Evolutionary conservation across 805 yeast genomes (phyloP), one percentile per base, ranked within the genome.

Genomic region (Yueomyces sp.): DNA sequence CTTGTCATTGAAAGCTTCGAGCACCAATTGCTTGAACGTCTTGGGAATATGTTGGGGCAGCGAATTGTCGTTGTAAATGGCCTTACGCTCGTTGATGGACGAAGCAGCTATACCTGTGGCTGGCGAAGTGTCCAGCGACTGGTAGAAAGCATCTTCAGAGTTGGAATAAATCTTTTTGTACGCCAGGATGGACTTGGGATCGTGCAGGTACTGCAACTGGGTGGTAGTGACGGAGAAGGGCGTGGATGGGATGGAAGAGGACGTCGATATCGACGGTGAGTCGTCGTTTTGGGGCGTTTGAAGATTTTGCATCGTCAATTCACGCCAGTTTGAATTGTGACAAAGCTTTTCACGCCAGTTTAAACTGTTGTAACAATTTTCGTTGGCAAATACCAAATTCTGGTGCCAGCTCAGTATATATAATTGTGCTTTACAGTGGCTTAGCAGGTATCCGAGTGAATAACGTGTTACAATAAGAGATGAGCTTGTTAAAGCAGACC

Each of bases 1-100:
- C 62, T 87, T 85, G 62, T 92, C 99, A 46, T 88, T 79, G 66
- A 92, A 66, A 3, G 96, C 96, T 53, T 83, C 85, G 68, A 74
- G 77, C 51, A 92, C 79, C 37, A 92, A 69, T 46, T 59, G 53
- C 39, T 80, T 65, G 48, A 92, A 79, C 2, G 85, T 69, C 55
- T 83, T 85, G 7, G 81, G 71, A n/a, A 74, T 67, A 51, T 74
- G 74, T 45, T 75, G 79, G 0, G 97, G 97, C 26, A 92, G 60
- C 28, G 55, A 61, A 58, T 92, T 92, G 19, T 60, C 64, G 28
- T 95, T 95, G 59, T 75, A 92, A 4, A 59, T 63, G n/a, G 45
- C 34, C 33, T 38, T 52, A 19, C 63, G 44, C 8, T 38, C 42
- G 40, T 45, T n/a, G 40, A 49, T 29, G 30, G 46, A 26, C 48